Evolutionary conservation across 352 stramenopile species (phyloP), one percentile per base, ranked within the genome.

Genomic region (Phytophthora idaei): DNA sequence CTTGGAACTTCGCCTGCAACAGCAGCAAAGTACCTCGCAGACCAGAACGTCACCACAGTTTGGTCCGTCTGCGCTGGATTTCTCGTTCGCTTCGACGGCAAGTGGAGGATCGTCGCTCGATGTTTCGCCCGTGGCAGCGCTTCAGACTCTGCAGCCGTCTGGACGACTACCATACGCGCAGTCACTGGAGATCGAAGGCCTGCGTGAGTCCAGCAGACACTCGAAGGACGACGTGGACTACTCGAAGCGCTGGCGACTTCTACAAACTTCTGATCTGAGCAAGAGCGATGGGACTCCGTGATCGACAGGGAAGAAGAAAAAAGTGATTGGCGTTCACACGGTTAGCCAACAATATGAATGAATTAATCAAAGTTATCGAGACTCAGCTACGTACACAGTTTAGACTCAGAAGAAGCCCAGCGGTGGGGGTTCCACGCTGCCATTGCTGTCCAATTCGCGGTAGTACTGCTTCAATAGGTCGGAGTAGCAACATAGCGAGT

Each of bases 401-500:
- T 32, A 57, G 15, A 28, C 39, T 71, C 31, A 86, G 39, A 71
- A 77, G 58, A 78, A 90, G 3, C 77, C 84, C 12, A 92, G 74
- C 10, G 84, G 70, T 10, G 84, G 81, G 0, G 84, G 66, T 17
- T 85, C 74, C 8, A 86, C 84, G 28, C 61, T 71, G 32, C 75
- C 71, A 6, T 69, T 76, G 37, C 64, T 68, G 12, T 84, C 71
- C 17, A 92, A 34, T 4, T 87, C 72, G 10, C 69, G 66, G 46
- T 90, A 94, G 62, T 94, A 92, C 46, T 81, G 71, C 60, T 87
- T 90, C 4, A 94, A 61, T 28, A 92, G 52, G 31, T 90, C 77
- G 4, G 80, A 77, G 56, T 91, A 94, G 36, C 71, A 69, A 10
- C 78, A 72, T n/a, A 94, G 72, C 4, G 85, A 91, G 17, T 72